These are phyloP conservation scores for Hericium alpestre DNA, from an alignment of 768 basidiomycete species.

Conservation along the genomic window DNA sequence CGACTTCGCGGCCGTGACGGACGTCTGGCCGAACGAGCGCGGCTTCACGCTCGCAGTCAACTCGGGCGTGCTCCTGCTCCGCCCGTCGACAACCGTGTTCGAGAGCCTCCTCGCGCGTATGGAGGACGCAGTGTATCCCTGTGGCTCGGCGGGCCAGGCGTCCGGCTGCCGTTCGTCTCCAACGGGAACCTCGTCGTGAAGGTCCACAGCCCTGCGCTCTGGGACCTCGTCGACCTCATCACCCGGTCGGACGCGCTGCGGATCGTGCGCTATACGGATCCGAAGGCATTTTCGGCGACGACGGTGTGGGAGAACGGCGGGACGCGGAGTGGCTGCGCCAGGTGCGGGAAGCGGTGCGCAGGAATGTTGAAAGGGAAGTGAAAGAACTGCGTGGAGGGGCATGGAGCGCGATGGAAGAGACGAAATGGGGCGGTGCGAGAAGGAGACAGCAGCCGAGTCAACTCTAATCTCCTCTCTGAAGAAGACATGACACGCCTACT, in stretches of 20 bases:
- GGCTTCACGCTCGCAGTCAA: constrained; percentile 26
- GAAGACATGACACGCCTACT: too few relatives aligned
- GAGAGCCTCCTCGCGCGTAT: constrained; percentile 21
- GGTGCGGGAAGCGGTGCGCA: constrained; percentile 15
- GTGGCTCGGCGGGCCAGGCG: constrained; percentile 25
- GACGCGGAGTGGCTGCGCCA: constrained; percentile 1
- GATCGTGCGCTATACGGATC: constrained; percentile 30
- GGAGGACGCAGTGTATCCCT: constrained; percentile 30
- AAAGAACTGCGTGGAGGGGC: constrained; percentile 17
- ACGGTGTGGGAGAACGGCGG: constrained; percentile 1
- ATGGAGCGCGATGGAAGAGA: constrained; percentile 15
- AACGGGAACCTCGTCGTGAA: constrained; percentile 33
- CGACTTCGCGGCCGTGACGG: constrained; percentile 24
- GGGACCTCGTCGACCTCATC: constrained; percentile 20
- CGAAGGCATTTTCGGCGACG: constrained; percentile 19
- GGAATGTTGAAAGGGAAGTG: constrained; percentile 14
- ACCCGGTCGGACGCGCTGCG: constrained; percentile 22
- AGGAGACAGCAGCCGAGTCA: background rate
- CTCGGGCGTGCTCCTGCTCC: constrained; percentile 29
- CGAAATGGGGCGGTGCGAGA: constrained; percentile 4
- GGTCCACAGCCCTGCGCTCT: constrained; percentile 20
- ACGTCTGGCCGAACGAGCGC: constrained; percentile 7
- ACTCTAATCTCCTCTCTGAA: too few relatives aligned
- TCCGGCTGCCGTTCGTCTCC: constrained; percentile 30
- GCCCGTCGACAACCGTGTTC: constrained; percentile 21